Evolutionary conservation across 2,329 filamentous ascomycete species (phyloP), one percentile per base, ranked within the genome.

Genomic region (Trichophyton benhamiae): DNA sequence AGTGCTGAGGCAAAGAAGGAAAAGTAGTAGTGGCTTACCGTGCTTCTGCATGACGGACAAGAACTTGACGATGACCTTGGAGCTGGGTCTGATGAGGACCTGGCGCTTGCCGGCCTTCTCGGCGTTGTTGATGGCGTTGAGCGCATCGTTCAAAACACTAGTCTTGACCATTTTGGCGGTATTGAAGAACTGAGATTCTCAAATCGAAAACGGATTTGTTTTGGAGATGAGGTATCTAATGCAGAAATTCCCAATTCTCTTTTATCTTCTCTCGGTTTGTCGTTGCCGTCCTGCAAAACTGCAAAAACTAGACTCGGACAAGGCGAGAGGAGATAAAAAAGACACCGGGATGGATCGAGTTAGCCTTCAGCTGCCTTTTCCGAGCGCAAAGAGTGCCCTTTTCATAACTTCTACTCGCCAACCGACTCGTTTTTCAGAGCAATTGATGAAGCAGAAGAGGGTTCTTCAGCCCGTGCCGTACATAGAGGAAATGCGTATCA

Each of bases 21-120:
- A 42, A 63, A 55, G 52, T 60, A 27, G 60, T 36, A 60, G 48
- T 3, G 27, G 88, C 91, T 69, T 94, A 97, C 94, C 94, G 83
- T 99, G 94, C 80, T 89, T 90, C 84, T 99, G 94, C 94, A 99
- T 99, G 79, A 97, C 92, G 77, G 84, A 84, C 77, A 99, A 84
- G 87, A 97, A 99, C 86, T 97, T 97, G 84, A 95, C 82, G 75
- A 99, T 99, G 84, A 99, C 94, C 89, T 99, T 99, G 80, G 94
- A 97, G 79, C 85, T 88, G 72, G 95, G 94, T 75, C 91, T 87
- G 85, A 99, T 96, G 79, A 99, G 76, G 77, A 97, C 94, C 83
- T 99, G 94, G 77, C 94, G 91, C 88, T 97, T 97, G 83, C 94
- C 94, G 73, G 89, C 84, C 88, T 99, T 97, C 87, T 99, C 95